phyloP scores from a whole-genome alignment of 495 filamentous ascomycete species.

The Melanomma pulvis-pyrius region DNA sequence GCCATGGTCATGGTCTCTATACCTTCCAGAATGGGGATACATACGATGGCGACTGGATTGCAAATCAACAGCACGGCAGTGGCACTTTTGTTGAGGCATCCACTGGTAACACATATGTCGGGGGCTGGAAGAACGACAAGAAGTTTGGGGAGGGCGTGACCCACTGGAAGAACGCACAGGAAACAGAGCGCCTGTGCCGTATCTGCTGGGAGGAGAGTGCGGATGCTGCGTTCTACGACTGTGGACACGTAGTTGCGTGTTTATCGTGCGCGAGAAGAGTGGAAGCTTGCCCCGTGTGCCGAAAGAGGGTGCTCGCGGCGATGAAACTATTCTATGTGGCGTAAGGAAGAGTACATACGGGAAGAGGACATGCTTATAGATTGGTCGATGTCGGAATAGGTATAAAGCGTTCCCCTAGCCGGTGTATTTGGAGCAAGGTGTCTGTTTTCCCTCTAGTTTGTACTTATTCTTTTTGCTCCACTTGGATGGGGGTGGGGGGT shows the following conservation, averaged over 20 bases:
- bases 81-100: conserved; percentile 61
- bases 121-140: conserved; percentile 65
- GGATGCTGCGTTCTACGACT: conserved; percentile 66
- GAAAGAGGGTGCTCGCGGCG: conserved; percentile 60
- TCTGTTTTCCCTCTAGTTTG: no score
- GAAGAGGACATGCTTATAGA: no score
- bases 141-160: conserved; percentile 65
- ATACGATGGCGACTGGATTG: conserved; percentile 63
- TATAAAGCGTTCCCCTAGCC: no score
- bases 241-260: conserved; percentile 68
- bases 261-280: conserved; percentile 63
- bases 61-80: conserved; percentile 60
- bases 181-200: conserved; percentile 63
- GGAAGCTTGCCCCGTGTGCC: conserved; percentile 67
- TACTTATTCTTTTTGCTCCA: no score
- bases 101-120: conserved; percentile 66
- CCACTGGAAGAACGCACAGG: conserved; percentile 64
- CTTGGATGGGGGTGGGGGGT: no score
- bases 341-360: background rate
- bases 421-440: no score
- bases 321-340: conserved; percentile 57
- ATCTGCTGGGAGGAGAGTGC: conserved; percentile 68
- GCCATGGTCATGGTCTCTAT: conserved; percentile 58
- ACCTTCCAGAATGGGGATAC: conserved; percentile 64
- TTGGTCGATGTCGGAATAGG: background rate